A percentile compares a stretch with the other conserved stretches of the same genome.
Evolutionary conservation across 345 rosid species (phyloP).

Genomic region (Aegle marmelos): DNA sequence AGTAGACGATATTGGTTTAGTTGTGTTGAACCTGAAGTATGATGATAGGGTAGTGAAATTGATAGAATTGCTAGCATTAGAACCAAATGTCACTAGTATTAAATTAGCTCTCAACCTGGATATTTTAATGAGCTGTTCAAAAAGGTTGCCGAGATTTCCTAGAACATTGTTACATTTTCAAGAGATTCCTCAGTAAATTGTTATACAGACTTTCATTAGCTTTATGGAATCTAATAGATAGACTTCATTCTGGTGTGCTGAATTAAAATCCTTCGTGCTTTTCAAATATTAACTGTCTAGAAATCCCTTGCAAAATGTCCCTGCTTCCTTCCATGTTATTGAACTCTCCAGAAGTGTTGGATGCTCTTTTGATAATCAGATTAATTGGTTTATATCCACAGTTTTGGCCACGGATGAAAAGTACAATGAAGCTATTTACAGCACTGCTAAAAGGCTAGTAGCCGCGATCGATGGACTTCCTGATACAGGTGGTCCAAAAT

Average conservation of each 20-base stretch:
- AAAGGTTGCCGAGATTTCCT: not conserved
- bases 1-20: not conserved
- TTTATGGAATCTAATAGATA: too few relatives aligned
- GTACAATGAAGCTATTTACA: slow-evolving; percentile 85
- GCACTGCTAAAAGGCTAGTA: slow-evolving; percentile 81
- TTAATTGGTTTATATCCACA: slow-evolving; percentile 30
- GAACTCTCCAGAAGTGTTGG: not conserved
- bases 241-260: too few relatives aligned
- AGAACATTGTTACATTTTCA: too few relatives aligned
- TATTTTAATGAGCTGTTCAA: not conserved
- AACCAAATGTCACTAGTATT: not conserved
- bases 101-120: not conserved
- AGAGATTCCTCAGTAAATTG: not conserved
- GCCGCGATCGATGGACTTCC: slow-evolving; percentile 96
- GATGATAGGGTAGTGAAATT: not conserved
- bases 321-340: not conserved
- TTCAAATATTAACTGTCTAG: not conserved
- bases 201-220: too few relatives aligned
- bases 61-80: not conserved
- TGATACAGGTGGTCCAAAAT: slow-evolving; percentile 79
- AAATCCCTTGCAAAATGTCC: not conserved
- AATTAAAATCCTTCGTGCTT: too few relatives aligned
- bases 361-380: slow-evolving; percentile 10
- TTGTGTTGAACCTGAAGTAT: not conserved
- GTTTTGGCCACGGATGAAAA: slow-evolving; percentile 95